Percentiles rank a stretch among this genome's conserved stretches.
Conservation (phyloP, 306 rosid genomes). For the Ormosia emarginata region DNA sequence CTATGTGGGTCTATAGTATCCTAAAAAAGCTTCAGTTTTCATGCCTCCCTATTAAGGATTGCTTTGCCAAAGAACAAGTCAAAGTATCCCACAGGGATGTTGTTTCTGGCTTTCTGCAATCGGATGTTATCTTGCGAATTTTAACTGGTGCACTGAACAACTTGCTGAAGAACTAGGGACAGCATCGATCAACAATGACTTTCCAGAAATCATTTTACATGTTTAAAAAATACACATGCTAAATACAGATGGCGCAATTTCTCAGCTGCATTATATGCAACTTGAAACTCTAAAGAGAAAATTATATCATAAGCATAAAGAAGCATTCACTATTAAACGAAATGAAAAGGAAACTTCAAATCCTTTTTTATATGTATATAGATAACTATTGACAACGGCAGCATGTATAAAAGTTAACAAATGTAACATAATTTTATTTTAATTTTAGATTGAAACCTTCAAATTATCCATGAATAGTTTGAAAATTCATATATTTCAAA, state of each 20-base stretch:
- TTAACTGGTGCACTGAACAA: not conserved
- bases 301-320: not conserved
- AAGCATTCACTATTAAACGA: not conserved
- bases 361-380: not conserved
- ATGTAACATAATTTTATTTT: not conserved
- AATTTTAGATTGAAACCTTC: not conserved
- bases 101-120: not conserved
- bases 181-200: not conserved
- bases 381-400: not conserved
- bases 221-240: not conserved
- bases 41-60: not conserved
- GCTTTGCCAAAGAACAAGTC: not conserved
- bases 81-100: not conserved
- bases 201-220: not conserved
- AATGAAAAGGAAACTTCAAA: not conserved
- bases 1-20: too few relatives aligned
- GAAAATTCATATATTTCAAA: not conserved
- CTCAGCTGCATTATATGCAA: not conserved
- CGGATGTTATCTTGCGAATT: not conserved
- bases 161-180: not conserved
- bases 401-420: not conserved
- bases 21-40: not conserved
- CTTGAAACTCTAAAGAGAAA: not conserved
- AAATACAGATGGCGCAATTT: not conserved
- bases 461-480: not conserved